Conservation (phyloP, 257 asterid species). For the Mitragyna speciosa region DNA sequence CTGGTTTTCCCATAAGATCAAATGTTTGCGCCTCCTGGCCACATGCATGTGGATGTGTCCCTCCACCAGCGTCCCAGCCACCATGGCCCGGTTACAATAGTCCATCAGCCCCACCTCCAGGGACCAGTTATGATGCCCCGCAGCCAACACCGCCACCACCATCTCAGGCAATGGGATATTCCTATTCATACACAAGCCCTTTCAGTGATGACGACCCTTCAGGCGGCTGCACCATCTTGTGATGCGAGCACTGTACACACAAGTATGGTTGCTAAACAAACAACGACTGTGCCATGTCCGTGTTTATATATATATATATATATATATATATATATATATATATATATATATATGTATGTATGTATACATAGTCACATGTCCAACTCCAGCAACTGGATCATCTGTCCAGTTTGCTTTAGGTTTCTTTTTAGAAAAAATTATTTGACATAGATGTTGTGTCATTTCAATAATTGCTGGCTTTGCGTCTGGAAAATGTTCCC, state of each 20-base stretch:
- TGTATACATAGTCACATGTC: no score
- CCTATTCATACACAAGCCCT: not conserved
- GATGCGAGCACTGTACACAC: not conserved
- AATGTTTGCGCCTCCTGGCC: not conserved
- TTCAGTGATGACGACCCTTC: constrained; percentile 22
- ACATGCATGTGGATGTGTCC: not conserved
- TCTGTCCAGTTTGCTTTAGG: no score
- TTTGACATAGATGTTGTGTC: no score
- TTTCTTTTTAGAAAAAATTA: no score
- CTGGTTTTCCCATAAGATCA: constrained; percentile 14
- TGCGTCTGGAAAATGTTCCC: not conserved
- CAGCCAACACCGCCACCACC: constrained; percentile 23
- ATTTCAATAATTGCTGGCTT: not conserved
- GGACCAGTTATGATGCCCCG: not conserved
- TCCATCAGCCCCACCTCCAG: constrained; percentile 27
- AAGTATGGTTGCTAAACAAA: no score
- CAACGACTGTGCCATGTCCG: no score
- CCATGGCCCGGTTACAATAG: constrained; percentile 7
- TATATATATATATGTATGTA: no score
- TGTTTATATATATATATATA: no score
- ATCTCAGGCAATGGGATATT: not conserved
- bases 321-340: no score
- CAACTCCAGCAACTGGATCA: no score
- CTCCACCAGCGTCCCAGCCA: constrained; percentile 1
- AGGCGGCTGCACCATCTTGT: constrained; percentile 8